Conservation (phyloP, 257 asterid genomes). For the Primulina huaijiensis region DNA sequence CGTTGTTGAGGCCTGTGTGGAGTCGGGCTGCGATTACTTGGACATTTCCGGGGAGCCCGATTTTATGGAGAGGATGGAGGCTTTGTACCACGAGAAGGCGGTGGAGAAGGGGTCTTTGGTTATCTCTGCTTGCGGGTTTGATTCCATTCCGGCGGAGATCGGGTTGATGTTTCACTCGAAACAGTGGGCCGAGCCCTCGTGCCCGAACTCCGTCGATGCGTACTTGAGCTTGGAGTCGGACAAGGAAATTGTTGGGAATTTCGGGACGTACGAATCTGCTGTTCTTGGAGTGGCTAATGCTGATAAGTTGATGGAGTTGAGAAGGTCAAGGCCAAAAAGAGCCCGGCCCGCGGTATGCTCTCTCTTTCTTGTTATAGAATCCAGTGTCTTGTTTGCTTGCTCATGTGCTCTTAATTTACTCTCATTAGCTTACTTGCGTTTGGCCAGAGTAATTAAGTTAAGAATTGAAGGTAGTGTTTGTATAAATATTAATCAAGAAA, state of each 20-base stretch:
- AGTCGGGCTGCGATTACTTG: constrained; percentile 69
- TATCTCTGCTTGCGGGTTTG: constrained; percentile 83
- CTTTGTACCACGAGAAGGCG: constrained; percentile 53
- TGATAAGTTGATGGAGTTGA: constrained; percentile 45
- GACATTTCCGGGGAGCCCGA: constrained; percentile 91
- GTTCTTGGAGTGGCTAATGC: constrained; percentile 82
- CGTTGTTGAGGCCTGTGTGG: constrained; percentile 79
- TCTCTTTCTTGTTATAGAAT: neutral
- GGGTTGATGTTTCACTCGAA: constrained; percentile 62
- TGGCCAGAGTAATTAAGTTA: too few species aligned
- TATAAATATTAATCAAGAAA: too few species aligned
- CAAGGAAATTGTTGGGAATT: constrained; percentile 59
- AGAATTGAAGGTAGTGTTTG: neutral
- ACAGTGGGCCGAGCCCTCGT: constrained; percentile 60
- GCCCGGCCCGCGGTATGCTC: constrained; percentile 57
- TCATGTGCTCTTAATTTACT: neutral
- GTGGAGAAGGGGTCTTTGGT: constrained; percentile 61
- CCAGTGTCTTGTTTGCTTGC: neutral
- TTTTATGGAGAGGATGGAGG: constrained; percentile 88
- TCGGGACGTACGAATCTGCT: constrained; percentile 73
- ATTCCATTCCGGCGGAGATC: constrained; percentile 82
- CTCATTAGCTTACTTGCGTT: neutral
- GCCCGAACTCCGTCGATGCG: constrained; percentile 71
- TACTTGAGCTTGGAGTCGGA: constrained; percentile 76
- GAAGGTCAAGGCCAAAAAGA: constrained; percentile 60